Conservation (phyloP, 2,329 filamentous ascomycete genomes). For the Leptodontidium sp. region DNA sequence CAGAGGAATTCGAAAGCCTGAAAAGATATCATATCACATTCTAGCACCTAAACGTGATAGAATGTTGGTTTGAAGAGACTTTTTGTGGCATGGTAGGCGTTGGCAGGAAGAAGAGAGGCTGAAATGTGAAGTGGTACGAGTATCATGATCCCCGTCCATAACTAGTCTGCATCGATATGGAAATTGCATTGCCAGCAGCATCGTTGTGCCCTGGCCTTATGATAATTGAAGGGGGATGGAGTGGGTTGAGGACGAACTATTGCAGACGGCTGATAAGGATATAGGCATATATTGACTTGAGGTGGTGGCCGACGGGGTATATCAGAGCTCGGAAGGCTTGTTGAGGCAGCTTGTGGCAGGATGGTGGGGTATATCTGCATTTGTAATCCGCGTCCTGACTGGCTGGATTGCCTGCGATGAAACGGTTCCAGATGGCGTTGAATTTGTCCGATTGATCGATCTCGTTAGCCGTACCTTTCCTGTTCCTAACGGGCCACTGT, state of each 20-base stretch:
- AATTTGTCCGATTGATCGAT: constrained; percentile 9
- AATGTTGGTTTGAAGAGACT: not conserved
- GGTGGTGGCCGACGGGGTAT: not conserved
- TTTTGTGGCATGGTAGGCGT: constrained; percentile 15
- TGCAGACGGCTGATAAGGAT: constrained; percentile 4
- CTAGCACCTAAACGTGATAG: not conserved
- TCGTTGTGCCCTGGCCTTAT: constrained; percentile 16
- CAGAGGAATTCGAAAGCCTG: not conserved
- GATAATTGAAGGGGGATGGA: constrained; percentile 5
- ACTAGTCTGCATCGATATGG: constrained; percentile 13
- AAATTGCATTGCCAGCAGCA: constrained; percentile 16
- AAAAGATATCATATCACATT: constrained; percentile 2
- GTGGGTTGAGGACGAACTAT: constrained; percentile 3
- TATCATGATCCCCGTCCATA: constrained; percentile 28
- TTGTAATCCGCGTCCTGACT: not conserved
- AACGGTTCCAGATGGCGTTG: constrained; percentile 12
- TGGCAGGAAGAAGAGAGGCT: constrained; percentile 13
- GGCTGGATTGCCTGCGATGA: constrained; percentile 8
- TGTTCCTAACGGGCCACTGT: constrained; percentile 26
- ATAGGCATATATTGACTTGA: constrained; percentile 4
- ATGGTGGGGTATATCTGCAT: constrained; percentile 3
- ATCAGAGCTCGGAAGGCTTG: constrained; percentile 1
- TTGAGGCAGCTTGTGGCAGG: not conserved
- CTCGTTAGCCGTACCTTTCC: constrained; percentile 22
- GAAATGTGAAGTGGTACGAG: constrained; percentile 28